These are phyloP conservation scores for Aleurites moluccanus DNA, from an alignment of 441 rosid genomes.

Conservation along the genomic window DNA sequence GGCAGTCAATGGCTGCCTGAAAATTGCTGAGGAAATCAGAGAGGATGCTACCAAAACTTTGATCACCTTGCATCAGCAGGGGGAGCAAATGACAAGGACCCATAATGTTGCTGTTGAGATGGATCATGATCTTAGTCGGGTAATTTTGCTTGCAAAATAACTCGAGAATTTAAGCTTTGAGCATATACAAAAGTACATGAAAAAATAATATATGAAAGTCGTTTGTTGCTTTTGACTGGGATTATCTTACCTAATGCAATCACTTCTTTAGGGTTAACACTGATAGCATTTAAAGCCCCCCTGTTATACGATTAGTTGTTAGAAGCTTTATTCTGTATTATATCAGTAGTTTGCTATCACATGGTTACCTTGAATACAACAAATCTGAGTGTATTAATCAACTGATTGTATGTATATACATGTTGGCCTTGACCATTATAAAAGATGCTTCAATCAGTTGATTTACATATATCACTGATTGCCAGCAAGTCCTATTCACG, in stretches of 20 bases:
- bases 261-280: not conserved
- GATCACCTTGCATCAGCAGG: conserved; percentile 73
- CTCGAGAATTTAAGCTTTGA: not conserved
- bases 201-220: not conserved
- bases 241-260: not conserved
- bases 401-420: not conserved
- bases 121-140: conserved; percentile 86
- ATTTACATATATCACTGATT: not conserved
- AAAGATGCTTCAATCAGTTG: not conserved
- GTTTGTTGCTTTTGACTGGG: not conserved
- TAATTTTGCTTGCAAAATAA: conserved; percentile 25
- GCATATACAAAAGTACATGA: not conserved
- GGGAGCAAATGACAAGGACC: conserved; percentile 80
- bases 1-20: conserved; percentile 66
- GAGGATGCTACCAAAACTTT: conserved; percentile 68
- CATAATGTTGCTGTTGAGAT: conserved; percentile 66
- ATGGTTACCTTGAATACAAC: not conserved
- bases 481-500: not conserved
- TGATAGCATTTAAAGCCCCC: not conserved
- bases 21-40: conserved; percentile 89
- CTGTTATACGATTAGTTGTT: not conserved
- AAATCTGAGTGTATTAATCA: not conserved
- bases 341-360: not conserved
- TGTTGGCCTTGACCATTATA: conserved; percentile 2
- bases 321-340: conserved; percentile 2